Conservation (phyloP, 2,329 filamentous ascomycete genomes). For the Domatiomyces catenatus region DNA sequence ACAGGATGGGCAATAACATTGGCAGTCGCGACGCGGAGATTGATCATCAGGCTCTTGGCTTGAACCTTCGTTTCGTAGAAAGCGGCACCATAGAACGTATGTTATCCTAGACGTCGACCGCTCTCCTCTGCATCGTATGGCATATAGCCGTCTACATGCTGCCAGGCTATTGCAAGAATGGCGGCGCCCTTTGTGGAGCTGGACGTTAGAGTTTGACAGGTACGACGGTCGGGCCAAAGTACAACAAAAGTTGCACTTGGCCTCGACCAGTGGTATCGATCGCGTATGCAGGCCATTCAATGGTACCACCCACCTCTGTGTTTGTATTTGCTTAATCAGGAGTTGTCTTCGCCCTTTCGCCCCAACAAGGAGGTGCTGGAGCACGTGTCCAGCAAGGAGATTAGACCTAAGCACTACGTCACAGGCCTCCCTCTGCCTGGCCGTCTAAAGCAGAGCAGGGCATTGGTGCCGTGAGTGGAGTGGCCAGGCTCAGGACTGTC, state of each 20-base stretch:
- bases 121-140: no score
- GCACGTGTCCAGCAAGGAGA: background rate
- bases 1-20: background rate
- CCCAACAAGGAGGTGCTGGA: background rate
- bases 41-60: background rate
- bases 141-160: no score
- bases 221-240: background rate
- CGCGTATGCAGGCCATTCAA: background rate
- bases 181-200: background rate
- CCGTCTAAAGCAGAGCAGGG: background rate
- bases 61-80: background rate
- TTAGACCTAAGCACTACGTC: background rate
- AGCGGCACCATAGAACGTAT: background rate
- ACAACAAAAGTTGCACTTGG: background rate
- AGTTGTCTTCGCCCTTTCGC: background rate
- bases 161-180: no score
- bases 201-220: background rate
- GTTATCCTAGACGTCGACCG: no score
- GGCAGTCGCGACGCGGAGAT: background rate
- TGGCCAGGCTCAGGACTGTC: background rate
- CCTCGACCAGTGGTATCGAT: background rate
- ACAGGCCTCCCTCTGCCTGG: background rate
- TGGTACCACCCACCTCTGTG: background rate
- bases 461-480: background rate
- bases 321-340: background rate